phyloP scores from a whole-genome alignment of 2,329 filamentous ascomycete genomes.

The Cladosporium phlei region DNA sequence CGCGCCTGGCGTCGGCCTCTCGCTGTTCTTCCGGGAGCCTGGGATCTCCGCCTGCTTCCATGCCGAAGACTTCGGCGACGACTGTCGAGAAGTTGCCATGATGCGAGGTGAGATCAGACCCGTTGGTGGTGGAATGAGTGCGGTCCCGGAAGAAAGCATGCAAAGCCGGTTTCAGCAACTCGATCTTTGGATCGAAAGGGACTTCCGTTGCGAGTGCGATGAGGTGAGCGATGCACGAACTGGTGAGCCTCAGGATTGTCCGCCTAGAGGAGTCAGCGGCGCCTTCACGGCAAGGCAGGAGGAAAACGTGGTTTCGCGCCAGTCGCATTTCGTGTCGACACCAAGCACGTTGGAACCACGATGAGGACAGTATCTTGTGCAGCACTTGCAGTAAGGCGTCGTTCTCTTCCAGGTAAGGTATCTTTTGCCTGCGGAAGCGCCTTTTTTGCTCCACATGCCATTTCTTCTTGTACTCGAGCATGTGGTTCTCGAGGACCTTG shows the following conservation, averaged over 20 bases:
- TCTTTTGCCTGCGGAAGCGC: conserved; percentile 29
- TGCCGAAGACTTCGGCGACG: conserved; percentile 36
- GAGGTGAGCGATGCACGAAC: conserved; percentile 39
- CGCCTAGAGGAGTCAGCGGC: conserved; percentile 19
- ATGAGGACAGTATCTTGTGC: conserved; percentile 36
- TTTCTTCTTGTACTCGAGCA: conserved; percentile 34
- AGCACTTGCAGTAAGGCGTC: conserved; percentile 30
- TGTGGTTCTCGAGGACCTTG: conserved; percentile 35
- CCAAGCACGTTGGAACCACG: conserved; percentile 44
- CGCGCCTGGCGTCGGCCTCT: conserved; percentile 39
- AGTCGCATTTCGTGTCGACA: conserved; percentile 42
- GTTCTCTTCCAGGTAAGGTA: conserved; percentile 29
- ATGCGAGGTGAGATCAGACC: conserved; percentile 22
- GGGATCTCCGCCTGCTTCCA: conserved; percentile 41
- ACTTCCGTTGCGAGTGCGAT: conserved; percentile 34
- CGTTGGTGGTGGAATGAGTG: conserved; percentile 23
- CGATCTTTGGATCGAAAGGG: conserved; percentile 29
- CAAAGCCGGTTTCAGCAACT: conserved; percentile 30
- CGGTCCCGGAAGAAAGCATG: conserved; percentile 33
- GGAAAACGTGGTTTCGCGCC: conserved; percentile 38
- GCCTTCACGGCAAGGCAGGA: conserved; percentile 36
- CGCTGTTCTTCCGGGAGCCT: conserved; percentile 36
- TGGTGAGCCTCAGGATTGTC: conserved; percentile 36
- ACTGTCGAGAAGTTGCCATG: conserved; percentile 34
- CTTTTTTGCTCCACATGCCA: conserved; percentile 27